A percentile compares a stretch with the other conserved stretches of the same genome.
These are phyloP conservation scores for Graphilbum ipis-grandicollis DNA, from an alignment of 2,329 filamentous ascomycete species.

Conservation along the genomic window DNA sequence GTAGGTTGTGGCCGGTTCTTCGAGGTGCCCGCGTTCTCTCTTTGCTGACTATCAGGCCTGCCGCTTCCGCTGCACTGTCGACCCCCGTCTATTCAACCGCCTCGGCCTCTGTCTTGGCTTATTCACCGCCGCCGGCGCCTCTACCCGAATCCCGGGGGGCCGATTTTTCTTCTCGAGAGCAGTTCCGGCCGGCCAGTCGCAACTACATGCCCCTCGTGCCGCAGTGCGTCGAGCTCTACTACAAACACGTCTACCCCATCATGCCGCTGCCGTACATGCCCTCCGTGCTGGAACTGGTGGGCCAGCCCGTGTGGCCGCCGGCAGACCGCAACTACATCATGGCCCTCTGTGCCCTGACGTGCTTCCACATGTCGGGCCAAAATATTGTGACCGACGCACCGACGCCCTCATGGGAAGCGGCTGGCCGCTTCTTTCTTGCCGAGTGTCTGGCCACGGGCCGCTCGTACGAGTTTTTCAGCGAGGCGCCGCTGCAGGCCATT, in stretches of 20 bases:
- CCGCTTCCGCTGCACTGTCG: no score
- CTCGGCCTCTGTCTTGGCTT: not conserved
- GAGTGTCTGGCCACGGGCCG: slow-evolving; percentile 39
- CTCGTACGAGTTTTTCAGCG: slow-evolving; percentile 39
- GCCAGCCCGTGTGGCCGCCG: slow-evolving; percentile 18
- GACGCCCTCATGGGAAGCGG: slow-evolving; percentile 24
- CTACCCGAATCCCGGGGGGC: no score
- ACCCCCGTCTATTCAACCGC: no score
- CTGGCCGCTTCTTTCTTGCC: slow-evolving; percentile 38
- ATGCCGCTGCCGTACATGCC: slow-evolving; percentile 45
- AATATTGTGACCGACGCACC: slow-evolving; percentile 20
- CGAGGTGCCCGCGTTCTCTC: no score
- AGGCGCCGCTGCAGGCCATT: slow-evolving; percentile 34
- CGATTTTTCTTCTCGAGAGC: slow-evolving; percentile 23
- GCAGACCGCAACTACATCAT: slow-evolving; percentile 29
- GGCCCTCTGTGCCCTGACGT: slow-evolving; percentile 39
- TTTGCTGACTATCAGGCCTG: no score
- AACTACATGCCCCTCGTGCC: slow-evolving; percentile 30
- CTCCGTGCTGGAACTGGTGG: slow-evolving; percentile 30
- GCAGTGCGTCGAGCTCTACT: slow-evolving; percentile 43
- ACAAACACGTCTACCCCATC: slow-evolving; percentile 44
- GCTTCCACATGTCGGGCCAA: slow-evolving; percentile 29
- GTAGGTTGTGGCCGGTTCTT: slow-evolving; percentile 1
- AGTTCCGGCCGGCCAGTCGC: slow-evolving; percentile 20
- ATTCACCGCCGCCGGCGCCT: not conserved